Conservation (phyloP, 106 monocot species). For the Dendrobium chrysotoxum region DNA sequence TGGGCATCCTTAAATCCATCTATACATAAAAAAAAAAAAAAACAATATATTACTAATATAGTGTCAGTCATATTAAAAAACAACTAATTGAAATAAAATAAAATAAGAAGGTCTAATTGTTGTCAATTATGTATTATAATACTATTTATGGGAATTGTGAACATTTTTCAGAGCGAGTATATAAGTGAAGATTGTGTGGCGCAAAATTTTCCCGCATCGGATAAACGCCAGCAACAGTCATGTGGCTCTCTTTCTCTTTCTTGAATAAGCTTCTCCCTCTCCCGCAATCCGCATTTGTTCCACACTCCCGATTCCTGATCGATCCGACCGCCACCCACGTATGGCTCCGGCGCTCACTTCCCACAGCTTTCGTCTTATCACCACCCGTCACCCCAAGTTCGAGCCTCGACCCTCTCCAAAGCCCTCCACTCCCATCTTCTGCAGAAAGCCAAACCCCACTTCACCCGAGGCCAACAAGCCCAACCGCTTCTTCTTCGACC, state of each 20-base stretch:
- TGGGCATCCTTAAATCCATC: too few relatives aligned
- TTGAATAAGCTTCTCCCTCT: not conserved
- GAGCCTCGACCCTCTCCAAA: not conserved
- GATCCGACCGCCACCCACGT: not conserved
- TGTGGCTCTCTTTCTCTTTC: not conserved
- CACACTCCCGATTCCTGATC: not conserved
- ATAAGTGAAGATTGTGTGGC: not conserved
- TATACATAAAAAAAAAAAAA: too few relatives aligned
- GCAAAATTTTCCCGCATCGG: not conserved
- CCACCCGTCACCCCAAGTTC: slow-evolving; percentile 10
- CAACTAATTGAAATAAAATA: too few relatives aligned
- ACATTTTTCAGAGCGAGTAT: too few relatives aligned
- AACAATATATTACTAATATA: too few relatives aligned
- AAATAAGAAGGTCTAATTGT: too few relatives aligned
- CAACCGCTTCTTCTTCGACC: slow-evolving; percentile 34
- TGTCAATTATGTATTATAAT: too few relatives aligned
- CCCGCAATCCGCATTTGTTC: not conserved
- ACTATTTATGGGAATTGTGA: too few relatives aligned
- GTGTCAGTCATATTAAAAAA: too few relatives aligned
- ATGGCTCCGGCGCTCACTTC: slow-evolving; percentile 75
- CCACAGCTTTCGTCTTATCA: slow-evolving; percentile 22
- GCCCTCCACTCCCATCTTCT: slow-evolving; percentile 5
- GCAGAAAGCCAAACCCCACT: not conserved
- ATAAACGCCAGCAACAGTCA: not conserved
- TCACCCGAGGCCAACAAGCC: slow-evolving; percentile 1